phyloP scores from a whole-genome alignment of 2,329 filamentous ascomycete genomes.

The Pseudogymnoascus sp. region DNA sequence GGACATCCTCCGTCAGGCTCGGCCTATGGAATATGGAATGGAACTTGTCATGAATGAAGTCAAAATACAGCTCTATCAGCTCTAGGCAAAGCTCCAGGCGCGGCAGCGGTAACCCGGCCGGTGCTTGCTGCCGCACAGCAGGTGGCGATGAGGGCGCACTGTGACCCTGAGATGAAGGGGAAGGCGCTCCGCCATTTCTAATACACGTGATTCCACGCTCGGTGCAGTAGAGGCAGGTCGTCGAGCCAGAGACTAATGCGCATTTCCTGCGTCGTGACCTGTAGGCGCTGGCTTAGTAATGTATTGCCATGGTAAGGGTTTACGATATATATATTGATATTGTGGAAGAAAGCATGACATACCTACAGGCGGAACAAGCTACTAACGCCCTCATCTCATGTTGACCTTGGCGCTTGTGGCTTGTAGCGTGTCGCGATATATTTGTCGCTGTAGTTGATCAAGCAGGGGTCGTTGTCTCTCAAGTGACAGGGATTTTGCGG shows the following conservation, averaged over 20 bases:
- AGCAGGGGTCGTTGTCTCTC: not conserved
- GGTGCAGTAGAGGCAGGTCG: not conserved
- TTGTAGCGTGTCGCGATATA: not conserved
- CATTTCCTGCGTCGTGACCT: not conserved
- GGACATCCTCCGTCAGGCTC: conserved; percentile 15
- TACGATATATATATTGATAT: not conserved
- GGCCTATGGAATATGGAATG: conserved; percentile 20
- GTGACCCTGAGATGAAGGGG: not conserved
- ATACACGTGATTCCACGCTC: not conserved
- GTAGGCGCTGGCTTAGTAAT: not conserved
- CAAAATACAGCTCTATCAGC: conserved; percentile 19
- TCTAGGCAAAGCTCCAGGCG: conserved; percentile 12
- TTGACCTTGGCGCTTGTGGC: not conserved
- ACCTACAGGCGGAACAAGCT: not conserved
- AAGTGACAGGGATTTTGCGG: not conserved
- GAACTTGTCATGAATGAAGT: conserved; percentile 20
- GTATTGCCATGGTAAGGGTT: not conserved
- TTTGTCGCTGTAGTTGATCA: not conserved
- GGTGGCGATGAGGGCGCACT: not conserved
- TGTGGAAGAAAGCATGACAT: not conserved
- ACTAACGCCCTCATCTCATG: conserved; percentile 1
- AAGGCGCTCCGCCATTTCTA: not conserved
- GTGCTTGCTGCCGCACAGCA: not conserved
- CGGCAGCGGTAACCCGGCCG: not conserved
- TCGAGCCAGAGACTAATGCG: not conserved